phyloP scores from a whole-genome alignment of 2,329 filamentous ascomycete species.

The Arthrobotrys megalospora region DNA sequence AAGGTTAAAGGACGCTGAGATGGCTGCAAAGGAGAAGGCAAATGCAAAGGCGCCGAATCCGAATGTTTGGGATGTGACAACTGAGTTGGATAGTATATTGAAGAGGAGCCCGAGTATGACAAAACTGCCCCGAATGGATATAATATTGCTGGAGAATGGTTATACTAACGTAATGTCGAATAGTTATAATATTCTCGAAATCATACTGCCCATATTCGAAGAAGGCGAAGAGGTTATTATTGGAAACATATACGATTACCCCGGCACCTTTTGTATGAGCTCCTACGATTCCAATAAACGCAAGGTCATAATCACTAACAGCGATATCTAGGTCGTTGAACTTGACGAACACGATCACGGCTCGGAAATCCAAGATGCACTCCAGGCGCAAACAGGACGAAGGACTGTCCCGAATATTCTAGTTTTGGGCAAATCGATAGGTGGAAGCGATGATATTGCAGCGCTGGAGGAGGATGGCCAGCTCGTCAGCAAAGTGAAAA shows the following conservation, averaged over 20 bases:
- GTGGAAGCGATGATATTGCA: conserved; percentile 88
- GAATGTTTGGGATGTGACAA: conserved; percentile 74
- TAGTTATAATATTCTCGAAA: conserved; percentile 97
- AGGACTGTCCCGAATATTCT: conserved; percentile 93
- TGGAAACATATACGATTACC: conserved; percentile 85
- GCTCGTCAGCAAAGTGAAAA: conserved; percentile 79
- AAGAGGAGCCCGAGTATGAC: conserved; percentile 85
- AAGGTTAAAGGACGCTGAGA: conserved; percentile 78
- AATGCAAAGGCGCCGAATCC: conserved; percentile 75
- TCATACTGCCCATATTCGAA: conserved; percentile 90
- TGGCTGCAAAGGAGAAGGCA: conserved; percentile 78
- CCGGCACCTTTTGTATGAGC: conserved; percentile 75
- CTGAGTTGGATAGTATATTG: conserved; percentile 82
- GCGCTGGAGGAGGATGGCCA: conserved; percentile 78
- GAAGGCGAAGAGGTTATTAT: conserved; percentile 85
- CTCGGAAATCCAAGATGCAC: conserved; percentile 77
- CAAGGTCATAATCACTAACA: not conserved
- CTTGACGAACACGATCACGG: conserved; percentile 87
- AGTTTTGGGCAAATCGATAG: conserved; percentile 88
- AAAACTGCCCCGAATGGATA: not conserved
- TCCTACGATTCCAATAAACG: not conserved
- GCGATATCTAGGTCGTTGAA: conserved; percentile 78
- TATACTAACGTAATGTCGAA: conserved; percentile 41
- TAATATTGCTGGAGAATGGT: not conserved
- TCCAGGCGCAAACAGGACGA: conserved; percentile 82